Base-by-base conservation (phyloP, 352 stramenopile genomes). In the Globisporangium yorkense region DNA sequence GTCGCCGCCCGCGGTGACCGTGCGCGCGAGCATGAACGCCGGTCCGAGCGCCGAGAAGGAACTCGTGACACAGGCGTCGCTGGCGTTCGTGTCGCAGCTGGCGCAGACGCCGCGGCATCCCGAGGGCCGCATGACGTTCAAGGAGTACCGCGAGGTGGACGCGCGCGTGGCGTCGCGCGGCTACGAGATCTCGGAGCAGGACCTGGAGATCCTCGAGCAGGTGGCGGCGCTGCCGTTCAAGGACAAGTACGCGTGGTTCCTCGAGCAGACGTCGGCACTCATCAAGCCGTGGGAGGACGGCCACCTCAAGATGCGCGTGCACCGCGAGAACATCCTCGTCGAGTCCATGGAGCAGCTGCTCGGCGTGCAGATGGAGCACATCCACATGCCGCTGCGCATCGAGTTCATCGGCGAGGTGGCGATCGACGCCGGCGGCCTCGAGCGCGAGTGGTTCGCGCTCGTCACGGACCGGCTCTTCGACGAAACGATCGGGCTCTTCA, bases 351-450 rank as follows among this genome's bases (percentile, higher is more conserved):
- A 92, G 57, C 81, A 92, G 57, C 64, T 94, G 8, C 61, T 92
- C 16, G 80, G 81, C 33, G 80, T 94, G 45, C 81, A 92, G 59
- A 92, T 92, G 77, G 81, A 94, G 53, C 80, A 91, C 62, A 91
- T 94, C 52, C 81, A 91, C 62, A 91, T 92, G 77, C 86, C 81
- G 51, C 69, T 96, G 35, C 81, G 83, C 31, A 90, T 96, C 46
- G 83, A 96, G 55, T 96, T 96, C 49, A 88, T 94, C 35, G 86
- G 80, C 29, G 88, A 97, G 74, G 74, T 92, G 0, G 88, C 82
- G 5, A 90, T 97, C 56, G 89, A 97, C 65, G 89, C 88, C 31
- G 89, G 89, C n/a, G 89, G 89, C 2, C 62, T 96, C 16, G 85
- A 95, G 61, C 77, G 88, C 2, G 89, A 97, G 72, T 97, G 88